A percentile compares a stretch with the other conserved stretches of the same genome.
These are phyloP conservation scores for Fonsecaea pedrosoi DNA, from an alignment of 2,329 filamentous ascomycete species.

Conservation along the genomic window DNA sequence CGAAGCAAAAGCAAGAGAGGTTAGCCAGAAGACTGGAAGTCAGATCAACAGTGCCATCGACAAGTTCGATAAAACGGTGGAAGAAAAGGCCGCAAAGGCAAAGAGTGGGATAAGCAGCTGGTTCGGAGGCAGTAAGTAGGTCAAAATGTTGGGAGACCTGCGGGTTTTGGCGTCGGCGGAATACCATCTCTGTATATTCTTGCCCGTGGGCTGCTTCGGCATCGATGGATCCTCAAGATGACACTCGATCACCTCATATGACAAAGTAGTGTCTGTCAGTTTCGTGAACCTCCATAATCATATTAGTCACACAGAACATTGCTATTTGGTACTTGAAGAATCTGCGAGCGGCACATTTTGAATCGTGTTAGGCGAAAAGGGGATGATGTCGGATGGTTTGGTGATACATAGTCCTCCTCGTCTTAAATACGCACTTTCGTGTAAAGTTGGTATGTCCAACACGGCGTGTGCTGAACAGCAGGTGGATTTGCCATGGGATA, in stretches of 20 bases:
- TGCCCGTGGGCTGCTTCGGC: neutral
- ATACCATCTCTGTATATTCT: conserved; percentile 25
- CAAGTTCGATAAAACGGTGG: conserved; percentile 81
- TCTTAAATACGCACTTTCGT: neutral
- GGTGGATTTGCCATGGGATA: neutral
- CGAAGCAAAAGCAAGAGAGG: conserved; percentile 68
- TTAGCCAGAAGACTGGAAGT: conserved; percentile 67
- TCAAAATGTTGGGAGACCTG: conserved; percentile 4
- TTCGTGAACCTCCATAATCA: neutral
- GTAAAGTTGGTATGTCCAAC: neutral
- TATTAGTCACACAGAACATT: neutral
- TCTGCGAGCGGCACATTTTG: neutral
- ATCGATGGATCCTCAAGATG: conserved; percentile 6
- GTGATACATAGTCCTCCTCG: neutral
- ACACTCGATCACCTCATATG: conserved; percentile 2
- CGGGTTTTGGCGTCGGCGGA: conserved; percentile 24
- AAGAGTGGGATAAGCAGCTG: conserved; percentile 84
- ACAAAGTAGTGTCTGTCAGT: neutral
- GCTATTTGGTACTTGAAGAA: neutral
- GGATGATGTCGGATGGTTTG: neutral
- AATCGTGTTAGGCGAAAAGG: neutral
- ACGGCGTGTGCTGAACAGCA: neutral
- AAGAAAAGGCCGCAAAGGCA: conserved; percentile 77
- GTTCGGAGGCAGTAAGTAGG: conserved; percentile 68
- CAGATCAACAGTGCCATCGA: conserved; percentile 66